These are phyloP conservation scores for Ajuga chamaepitys DNA, from an alignment of 257 asterid genomes.

Conservation along the genomic window DNA sequence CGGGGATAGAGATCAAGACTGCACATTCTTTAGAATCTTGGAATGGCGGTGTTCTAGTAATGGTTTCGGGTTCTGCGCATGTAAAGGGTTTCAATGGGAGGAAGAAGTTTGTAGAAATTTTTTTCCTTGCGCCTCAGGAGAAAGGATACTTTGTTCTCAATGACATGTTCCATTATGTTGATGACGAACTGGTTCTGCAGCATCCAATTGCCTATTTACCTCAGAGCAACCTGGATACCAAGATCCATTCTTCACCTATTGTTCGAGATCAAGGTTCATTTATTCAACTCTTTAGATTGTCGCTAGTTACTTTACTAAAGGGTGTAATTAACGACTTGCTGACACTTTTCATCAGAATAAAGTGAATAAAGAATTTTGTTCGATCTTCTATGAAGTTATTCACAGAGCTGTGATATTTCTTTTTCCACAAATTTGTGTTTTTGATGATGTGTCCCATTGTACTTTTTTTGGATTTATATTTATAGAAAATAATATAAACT, in stretches of 20 bases:
- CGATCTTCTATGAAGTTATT: neutral
- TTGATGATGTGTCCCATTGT: neutral
- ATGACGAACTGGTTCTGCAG: conserved; percentile 61
- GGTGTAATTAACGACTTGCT: neutral
- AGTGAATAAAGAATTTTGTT: neutral
- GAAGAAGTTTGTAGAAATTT: conserved; percentile 83
- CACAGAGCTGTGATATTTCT: neutral
- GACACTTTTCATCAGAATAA: neutral
- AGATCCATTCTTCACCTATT: conserved; percentile 44
- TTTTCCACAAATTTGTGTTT: neutral
- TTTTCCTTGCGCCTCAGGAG: conserved; percentile 97
- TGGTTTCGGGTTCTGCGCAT: conserved; percentile 81
- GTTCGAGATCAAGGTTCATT: conserved; percentile 59
- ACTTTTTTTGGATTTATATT: no score
- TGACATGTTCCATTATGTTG: conserved; percentile 82
- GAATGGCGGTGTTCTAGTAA: conserved; percentile 88
- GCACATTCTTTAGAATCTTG: conserved; percentile 94
- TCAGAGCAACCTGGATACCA: conserved; percentile 55
- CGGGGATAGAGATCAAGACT: conserved; percentile 75
- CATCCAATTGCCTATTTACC: conserved; percentile 65
- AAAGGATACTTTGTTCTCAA: conserved; percentile 82
- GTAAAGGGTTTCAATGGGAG: conserved; percentile 49
- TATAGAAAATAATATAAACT: neutral
- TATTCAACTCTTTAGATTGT: conserved; percentile 7
- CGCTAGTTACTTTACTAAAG: neutral